Evolutionary conservation across 176 grass and related monocot genomes (phyloP).

Genomic region (Cenchrus fungigraminus): DNA sequence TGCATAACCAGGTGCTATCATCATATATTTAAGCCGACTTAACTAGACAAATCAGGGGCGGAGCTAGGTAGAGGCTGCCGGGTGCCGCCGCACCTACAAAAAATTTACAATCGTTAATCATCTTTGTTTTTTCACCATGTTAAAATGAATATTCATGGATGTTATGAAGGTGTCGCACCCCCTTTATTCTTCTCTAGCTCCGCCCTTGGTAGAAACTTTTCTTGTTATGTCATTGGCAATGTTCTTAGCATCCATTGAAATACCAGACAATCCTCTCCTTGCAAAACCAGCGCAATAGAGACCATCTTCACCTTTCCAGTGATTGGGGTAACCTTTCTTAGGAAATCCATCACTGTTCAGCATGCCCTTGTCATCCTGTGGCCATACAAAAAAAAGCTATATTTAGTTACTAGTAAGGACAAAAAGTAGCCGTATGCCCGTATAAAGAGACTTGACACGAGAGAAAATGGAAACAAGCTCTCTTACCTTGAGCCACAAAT

Average conservation of each 20-base stretch:
- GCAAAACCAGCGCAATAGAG: constrained; percentile 46
- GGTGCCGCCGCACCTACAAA: too few species aligned
- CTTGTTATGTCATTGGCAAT: constrained; percentile 34
- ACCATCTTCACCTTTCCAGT: constrained; percentile 53
- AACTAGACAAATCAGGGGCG: too few species aligned
- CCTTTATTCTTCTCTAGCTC: neutral
- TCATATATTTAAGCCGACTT: neutral
- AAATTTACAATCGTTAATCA: too few species aligned
- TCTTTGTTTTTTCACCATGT: too few species aligned
- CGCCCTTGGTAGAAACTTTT: neutral
- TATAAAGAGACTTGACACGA: neutral
- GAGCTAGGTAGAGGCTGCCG: too few species aligned
- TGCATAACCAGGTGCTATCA: neutral
- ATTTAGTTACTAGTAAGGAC: neutral
- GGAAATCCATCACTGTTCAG: constrained; percentile 30
- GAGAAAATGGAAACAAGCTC: neutral
- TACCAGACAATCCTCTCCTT: constrained; percentile 25
- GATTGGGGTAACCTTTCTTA: constrained; percentile 21
- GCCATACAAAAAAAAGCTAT: neutral
- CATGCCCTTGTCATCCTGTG: neutral
- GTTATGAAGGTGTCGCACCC: too few species aligned
- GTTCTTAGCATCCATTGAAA: constrained; percentile 41
- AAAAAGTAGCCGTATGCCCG: neutral
- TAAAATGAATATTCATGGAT: too few species aligned
- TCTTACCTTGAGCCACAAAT: constrained; percentile 53